Base-by-base conservation (phyloP, 139 green algal genomes). In the Zygnema cylindricum region DNA sequence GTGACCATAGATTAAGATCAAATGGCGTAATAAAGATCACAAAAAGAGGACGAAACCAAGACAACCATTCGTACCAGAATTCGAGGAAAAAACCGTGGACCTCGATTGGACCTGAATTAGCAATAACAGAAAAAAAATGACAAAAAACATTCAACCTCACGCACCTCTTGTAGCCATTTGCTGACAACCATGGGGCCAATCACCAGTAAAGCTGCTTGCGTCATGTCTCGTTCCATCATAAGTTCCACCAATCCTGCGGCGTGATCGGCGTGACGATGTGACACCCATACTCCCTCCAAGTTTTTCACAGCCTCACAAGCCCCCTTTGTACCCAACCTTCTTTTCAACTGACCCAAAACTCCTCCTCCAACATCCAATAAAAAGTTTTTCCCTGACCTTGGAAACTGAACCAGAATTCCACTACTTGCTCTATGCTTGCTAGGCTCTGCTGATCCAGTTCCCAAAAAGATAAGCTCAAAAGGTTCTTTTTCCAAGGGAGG, bases 391-490 rank as follows among this genome's bases (percentile, higher is more conserved):
- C 38, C 71, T 3, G 11, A 23, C 11, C 11, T 43, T 1, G 82
- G 49, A 32, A n/a, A 81, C 16, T 43, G 16, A 35, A 92, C 3
- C 1, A 92, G 75, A 69, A 93, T 92, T 30, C 25, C 88, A n/a
- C 43, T 89, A 32, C 79, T 76, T 1, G 63, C 90, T 16, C 90
- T 85, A 32, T 93, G 91, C 82, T 92, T 92, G 69, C 69, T 90
- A 33, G 90, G 90, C 38, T 93, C 90, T 0, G 90, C 90, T 35
- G 11, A 92, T 22, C 90, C 90, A 2, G 90, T 93, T 57, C 90
- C 90, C 33, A 93, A 81, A 78, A 93, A 93, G 21, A 84, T 40
- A 1, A 92, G 55, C 30, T 81, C 79, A 86, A 86, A 86, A 35
- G 3, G 11, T 36, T 84, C 77, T 87, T 85, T 35, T 21, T 16